Base-by-base conservation (phyloP, 2,329 filamentous ascomycete genomes). In the Atkinsonella hypoxylon region DNA sequence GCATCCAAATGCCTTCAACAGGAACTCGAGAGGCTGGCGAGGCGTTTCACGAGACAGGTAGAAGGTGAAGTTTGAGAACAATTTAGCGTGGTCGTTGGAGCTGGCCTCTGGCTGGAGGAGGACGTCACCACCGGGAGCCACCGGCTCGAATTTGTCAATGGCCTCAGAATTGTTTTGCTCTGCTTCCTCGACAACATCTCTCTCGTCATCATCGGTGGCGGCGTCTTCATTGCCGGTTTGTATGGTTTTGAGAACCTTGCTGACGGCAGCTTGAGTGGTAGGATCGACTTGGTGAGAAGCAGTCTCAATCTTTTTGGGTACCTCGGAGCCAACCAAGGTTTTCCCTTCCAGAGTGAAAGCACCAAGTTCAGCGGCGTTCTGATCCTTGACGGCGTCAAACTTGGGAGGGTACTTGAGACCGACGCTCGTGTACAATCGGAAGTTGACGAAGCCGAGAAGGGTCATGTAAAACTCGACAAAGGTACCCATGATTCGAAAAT, bases 391-490 rank as follows among this genome's bases (percentile, higher is more conserved):
- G 58, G 81, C 74, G 65, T 96, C 89, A 61, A 97, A 97, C 68
- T 89, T 95, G 54, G 93, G 93, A 17, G 93, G 93, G 65, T 98
- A 98, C 52, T 96, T 89, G 55, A 98, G 73, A 9, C 93, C 93
- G 56, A 95, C 75, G 0, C 87, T 83, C 1, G 89, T 95, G 73
- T 96, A 98, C 45, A 98, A 76, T 56, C 89, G 78, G 76, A 89
- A 98, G 76, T 98, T 96, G 70, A 97, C 83, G 62, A 98, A 98
- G 54, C 91, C 87, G 18, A 98, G 76, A 13, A 98, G 77, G 4
- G 91, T 97, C 62, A 94, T 95, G 75, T 98, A 98, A 68, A 98
- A 98, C 67, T 98, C 91, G 57, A 98, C 83, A 64, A 98, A 98
- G 4, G 93, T 98, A 53, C 89, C 91, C 93, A 98, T 98, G 70